A percentile compares a stretch with the other conserved stretches of the same genome.
Conservation (phyloP, 2,329 filamentous ascomycete species). For the Lasiodiplodia hormozganensis region DNA sequence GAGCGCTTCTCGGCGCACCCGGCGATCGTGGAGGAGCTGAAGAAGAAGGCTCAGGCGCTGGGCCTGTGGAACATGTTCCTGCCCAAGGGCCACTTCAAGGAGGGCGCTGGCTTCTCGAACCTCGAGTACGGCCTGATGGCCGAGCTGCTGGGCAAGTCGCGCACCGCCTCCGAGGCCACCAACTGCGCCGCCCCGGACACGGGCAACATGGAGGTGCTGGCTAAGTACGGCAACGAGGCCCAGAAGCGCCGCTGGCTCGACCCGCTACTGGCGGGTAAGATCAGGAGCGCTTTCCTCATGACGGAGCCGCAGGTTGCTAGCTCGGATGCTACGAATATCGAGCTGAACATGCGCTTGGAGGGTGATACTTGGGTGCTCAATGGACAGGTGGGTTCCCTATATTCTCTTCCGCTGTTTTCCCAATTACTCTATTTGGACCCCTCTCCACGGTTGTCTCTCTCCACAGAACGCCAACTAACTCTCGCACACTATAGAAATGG, state of each 20-base stretch:
- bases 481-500: slow-evolving; percentile 81
- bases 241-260: slow-evolving; percentile 86
- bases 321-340: slow-evolving; percentile 91
- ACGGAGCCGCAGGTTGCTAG: slow-evolving; percentile 89
- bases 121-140: slow-evolving; percentile 98
- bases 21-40: slow-evolving; percentile 84
- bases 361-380: slow-evolving; percentile 92
- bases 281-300: slow-evolving; percentile 91
- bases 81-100: slow-evolving; percentile 91
- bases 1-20: slow-evolving; percentile 83
- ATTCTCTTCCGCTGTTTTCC: not conserved
- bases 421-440: slow-evolving; percentile 24
- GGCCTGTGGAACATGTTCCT: slow-evolving; percentile 99
- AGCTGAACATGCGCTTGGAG: slow-evolving; percentile 80
- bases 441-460: slow-evolving; percentile 37
- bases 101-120: slow-evolving; percentile 93
- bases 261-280: slow-evolving; percentile 82
- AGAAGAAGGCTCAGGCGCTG: slow-evolving; percentile 79
- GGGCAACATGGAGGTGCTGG: slow-evolving; percentile 93
- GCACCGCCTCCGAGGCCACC: slow-evolving; percentile 72
- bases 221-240: slow-evolving; percentile 85
- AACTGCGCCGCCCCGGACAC: slow-evolving; percentile 93
- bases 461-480: not conserved
- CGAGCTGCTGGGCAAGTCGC: slow-evolving; percentile 88
- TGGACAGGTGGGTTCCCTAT: slow-evolving; percentile 66